A percentile compares a stretch with the other conserved stretches of the same genome.
Conservation (phyloP, 2,329 filamentous ascomycete species). For the Diplodia sapinea region DNA sequence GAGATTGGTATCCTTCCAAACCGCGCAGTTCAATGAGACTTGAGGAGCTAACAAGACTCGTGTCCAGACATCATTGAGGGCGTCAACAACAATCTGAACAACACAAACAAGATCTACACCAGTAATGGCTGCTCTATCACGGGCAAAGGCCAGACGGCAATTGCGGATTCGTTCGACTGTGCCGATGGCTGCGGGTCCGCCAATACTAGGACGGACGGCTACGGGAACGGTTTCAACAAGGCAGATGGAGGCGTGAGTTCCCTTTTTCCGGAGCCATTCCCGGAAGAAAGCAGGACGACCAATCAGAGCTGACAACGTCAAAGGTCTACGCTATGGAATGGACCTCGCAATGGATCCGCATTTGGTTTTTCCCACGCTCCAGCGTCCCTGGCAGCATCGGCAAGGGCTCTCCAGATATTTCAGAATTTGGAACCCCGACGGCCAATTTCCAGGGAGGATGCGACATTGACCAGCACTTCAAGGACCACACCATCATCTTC, state of each 20-base stretch:
- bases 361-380: conserved; percentile 38
- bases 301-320: background rate
- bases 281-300: background rate
- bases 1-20: conserved; percentile 36
- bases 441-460: conserved; percentile 65
- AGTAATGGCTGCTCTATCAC: conserved; percentile 35
- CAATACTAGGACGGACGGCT: conserved; percentile 28
- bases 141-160: conserved; percentile 32
- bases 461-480: conserved; percentile 46
- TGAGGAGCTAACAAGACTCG: background rate
- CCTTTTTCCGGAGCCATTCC: too few species aligned
- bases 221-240: conserved; percentile 35
- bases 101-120: conserved; percentile 32
- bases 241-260: conserved; percentile 41
- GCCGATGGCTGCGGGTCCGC: conserved; percentile 35
- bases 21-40: background rate
- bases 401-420: conserved; percentile 61
- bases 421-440: conserved; percentile 65
- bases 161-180: conserved; percentile 36
- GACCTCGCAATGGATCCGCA: conserved; percentile 36
- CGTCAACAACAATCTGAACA: conserved; percentile 36
- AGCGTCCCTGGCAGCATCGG: conserved; percentile 51
- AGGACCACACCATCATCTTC: conserved; percentile 48
- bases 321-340: conserved; percentile 45
- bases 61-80: conserved; percentile 35